These are phyloP conservation scores for Halophytophthora polymorphica DNA, from an alignment of 352 stramenopile species.

Conservation along the genomic window DNA sequence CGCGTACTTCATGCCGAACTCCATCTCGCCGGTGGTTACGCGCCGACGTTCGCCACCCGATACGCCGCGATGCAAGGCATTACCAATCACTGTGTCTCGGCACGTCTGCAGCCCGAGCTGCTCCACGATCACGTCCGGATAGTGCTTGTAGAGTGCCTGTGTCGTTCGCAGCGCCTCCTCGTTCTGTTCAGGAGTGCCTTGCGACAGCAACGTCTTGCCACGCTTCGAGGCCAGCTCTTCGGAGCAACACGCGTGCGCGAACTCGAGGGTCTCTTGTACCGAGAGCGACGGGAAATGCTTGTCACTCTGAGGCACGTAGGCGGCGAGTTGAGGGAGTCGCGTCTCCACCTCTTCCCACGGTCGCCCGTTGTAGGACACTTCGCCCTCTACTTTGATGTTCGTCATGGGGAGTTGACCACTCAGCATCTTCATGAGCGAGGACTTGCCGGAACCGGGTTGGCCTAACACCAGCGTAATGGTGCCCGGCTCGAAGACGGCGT, in stretches of 20 bases:
- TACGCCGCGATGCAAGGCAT: slow-evolving; percentile 32
- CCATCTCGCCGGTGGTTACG: slow-evolving; percentile 27
- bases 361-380: slow-evolving; percentile 23
- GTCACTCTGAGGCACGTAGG: slow-evolving; percentile 45
- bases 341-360: slow-evolving; percentile 10
- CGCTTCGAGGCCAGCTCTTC: slow-evolving; percentile 26
- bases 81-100: slow-evolving; percentile 27
- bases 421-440: slow-evolving; percentile 23
- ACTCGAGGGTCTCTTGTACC: slow-evolving; percentile 15
- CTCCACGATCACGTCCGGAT: slow-evolving; percentile 30
- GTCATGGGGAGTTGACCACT: slow-evolving; percentile 18
- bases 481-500: slow-evolving; percentile 21
- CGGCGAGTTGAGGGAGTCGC: slow-evolving; percentile 18
- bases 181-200: slow-evolving; percentile 28
- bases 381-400: slow-evolving; percentile 20
- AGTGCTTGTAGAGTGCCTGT: slow-evolving; percentile 9
- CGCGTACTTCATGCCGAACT: slow-evolving; percentile 48
- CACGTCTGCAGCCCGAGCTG: slow-evolving; percentile 26
- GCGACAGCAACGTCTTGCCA: slow-evolving; percentile 14
- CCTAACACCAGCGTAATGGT: slow-evolving; percentile 21
- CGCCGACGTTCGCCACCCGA: slow-evolving; percentile 68
- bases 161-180: slow-evolving; percentile 5
- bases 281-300: slow-evolving; percentile 22
- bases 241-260: slow-evolving; percentile 58
- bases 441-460: slow-evolving; percentile 18